phyloP scores from a whole-genome alignment of 257 asterid genomes.

The Cruciata laevipes region DNA sequence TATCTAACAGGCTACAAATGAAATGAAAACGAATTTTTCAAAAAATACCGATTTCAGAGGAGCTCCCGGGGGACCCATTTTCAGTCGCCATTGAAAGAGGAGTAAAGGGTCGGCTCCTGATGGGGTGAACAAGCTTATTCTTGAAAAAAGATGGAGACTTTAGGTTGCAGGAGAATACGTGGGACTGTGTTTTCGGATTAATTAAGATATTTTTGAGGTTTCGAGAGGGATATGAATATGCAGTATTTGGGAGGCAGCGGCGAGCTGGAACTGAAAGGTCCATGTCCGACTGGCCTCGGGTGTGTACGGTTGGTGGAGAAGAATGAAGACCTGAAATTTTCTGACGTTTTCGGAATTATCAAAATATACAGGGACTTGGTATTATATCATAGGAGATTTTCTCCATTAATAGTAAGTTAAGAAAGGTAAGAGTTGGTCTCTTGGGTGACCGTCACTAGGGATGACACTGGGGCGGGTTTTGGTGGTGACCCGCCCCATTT shows the following conservation, averaged over 20 bases:
- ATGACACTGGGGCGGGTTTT: no score
- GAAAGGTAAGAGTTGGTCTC: no score
- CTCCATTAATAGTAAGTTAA: no score
- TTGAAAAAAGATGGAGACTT: slow-evolving; percentile 19
- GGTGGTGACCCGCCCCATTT: no score
- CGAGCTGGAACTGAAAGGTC: slow-evolving; percentile 43
- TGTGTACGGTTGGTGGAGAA: background rate
- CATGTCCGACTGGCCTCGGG: slow-evolving; percentile 24
- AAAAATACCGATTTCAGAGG: slow-evolving; percentile 35
- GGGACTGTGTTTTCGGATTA: slow-evolving; percentile 24
- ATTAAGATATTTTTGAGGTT: slow-evolving; percentile 16
- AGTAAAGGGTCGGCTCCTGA: slow-evolving; percentile 11
- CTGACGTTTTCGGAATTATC: background rate
- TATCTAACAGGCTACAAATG: background rate
- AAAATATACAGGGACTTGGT: background rate
- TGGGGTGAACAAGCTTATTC: slow-evolving; percentile 7
- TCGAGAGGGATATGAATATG: slow-evolving; percentile 17
- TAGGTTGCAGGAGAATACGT: slow-evolving; percentile 24
- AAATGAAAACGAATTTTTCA: background rate
- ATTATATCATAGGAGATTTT: no score
- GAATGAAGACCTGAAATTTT: background rate
- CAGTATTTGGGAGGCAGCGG: slow-evolving; percentile 15
- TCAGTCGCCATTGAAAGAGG: slow-evolving; percentile 37
- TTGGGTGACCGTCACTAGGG: no score
- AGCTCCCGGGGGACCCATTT: slow-evolving; percentile 44